Evolutionary conservation across 805 yeast genomes (phyloP).

Genomic region (Debaryomyces hansenii): DNA sequence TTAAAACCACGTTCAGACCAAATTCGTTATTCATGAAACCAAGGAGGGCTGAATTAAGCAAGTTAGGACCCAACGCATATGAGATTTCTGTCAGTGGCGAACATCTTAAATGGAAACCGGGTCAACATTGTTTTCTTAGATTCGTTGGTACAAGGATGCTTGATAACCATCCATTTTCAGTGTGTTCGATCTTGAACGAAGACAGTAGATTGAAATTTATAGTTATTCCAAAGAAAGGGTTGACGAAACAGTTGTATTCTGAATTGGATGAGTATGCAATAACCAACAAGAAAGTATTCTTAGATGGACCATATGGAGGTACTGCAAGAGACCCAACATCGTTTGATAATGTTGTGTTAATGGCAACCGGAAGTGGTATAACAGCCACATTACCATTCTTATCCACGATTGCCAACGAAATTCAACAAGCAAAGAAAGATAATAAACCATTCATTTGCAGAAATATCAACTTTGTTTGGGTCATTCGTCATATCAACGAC

Average conservation of each 20-base stretch:
- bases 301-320: slow-evolving; percentile 65
- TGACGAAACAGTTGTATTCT: slow-evolving; percentile 38
- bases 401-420: slow-evolving; percentile 20
- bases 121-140: slow-evolving; percentile 55
- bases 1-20: slow-evolving; percentile 49
- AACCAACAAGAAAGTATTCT: slow-evolving; percentile 30
- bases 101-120: slow-evolving; percentile 49
- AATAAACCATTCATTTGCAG: slow-evolving; percentile 16
- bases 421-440: slow-evolving; percentile 5
- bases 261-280: slow-evolving; percentile 27
- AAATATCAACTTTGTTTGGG: slow-evolving; percentile 46
- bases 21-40: slow-evolving; percentile 39
- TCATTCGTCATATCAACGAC: slow-evolving; percentile 31
- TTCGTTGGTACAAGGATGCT: slow-evolving; percentile 43
- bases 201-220: slow-evolving; percentile 40
- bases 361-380: slow-evolving; percentile 55
- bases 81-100: slow-evolving; percentile 37
- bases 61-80: slow-evolving; percentile 23
- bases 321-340: slow-evolving; percentile 42
- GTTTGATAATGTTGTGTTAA: slow-evolving; percentile 43
- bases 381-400: slow-evolving; percentile 50
- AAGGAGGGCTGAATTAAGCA: slow-evolving; percentile 31
- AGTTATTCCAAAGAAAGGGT: slow-evolving; percentile 47
- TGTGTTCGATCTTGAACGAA: slow-evolving; percentile 32
- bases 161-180: slow-evolving; percentile 60